Conservation (phyloP, 148 eudicot species). For the Amaranthus cruentus region DNA sequence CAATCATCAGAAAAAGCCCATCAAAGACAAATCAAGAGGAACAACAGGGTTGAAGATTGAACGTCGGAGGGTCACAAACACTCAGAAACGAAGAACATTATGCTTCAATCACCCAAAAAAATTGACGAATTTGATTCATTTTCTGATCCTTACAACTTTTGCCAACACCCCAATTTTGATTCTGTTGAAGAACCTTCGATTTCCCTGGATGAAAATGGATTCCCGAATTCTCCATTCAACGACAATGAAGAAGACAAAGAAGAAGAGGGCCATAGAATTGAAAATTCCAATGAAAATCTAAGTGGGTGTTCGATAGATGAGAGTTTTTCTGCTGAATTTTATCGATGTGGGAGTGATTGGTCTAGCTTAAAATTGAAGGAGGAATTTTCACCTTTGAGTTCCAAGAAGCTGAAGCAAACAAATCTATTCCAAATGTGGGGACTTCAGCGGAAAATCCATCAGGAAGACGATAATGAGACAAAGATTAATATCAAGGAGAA, state of each 20-base stretch:
- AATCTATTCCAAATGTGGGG: conserved; percentile 54
- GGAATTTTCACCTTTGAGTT: neutral
- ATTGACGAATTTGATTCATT: neutral
- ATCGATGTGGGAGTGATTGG: conserved; percentile 45
- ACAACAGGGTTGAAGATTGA: too few relatives aligned
- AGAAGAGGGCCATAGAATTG: neutral
- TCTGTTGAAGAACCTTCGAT: conserved; percentile 21
- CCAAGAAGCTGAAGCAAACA: conserved; percentile 36
- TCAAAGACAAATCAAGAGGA: too few relatives aligned
- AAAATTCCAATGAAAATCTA: neutral
- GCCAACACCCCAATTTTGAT: conserved; percentile 7
- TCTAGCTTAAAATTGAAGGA: conserved; percentile 24
- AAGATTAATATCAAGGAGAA: neutral
- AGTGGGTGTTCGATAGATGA: conserved; percentile 13
- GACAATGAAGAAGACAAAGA: conserved; percentile 1
- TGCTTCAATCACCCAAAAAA: conserved; percentile 21
- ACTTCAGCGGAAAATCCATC: neutral
- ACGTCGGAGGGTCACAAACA: too few relatives aligned
- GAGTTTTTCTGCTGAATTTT: conserved; percentile 47
- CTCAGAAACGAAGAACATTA: neutral
- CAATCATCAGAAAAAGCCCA: too few relatives aligned
- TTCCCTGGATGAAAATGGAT: conserved; percentile 31
- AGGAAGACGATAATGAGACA: neutral
- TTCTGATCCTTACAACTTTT: neutral
- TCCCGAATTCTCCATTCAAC: conserved; percentile 12